Conservation (phyloP, 2,329 filamentous ascomycete genomes). For the Fusarium vanettenii region DNA sequence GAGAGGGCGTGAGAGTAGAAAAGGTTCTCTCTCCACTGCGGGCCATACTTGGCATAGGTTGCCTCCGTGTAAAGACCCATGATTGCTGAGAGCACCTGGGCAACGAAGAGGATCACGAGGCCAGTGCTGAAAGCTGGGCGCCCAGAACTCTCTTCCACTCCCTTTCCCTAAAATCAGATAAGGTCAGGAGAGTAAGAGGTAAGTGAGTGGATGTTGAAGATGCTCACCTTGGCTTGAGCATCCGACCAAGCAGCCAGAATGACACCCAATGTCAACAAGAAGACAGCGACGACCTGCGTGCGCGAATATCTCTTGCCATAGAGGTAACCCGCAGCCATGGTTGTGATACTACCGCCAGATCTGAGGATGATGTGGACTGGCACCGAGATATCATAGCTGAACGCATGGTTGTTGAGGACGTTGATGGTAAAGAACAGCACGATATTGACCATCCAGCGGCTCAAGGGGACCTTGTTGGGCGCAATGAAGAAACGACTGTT, state of each 20-base stretch:
- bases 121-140: conserved; percentile 66
- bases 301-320: conserved; percentile 87
- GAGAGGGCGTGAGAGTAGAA: conserved; percentile 90
- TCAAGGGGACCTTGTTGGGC: conserved; percentile 82
- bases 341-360: conserved; percentile 95
- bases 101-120: conserved; percentile 84
- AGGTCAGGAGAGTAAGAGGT: neutral
- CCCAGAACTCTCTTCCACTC: conserved; percentile 23
- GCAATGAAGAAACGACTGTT: conserved; percentile 78
- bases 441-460: conserved; percentile 89
- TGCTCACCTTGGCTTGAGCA: conserved; percentile 80
- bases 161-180: conserved; percentile 32
- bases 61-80: conserved; percentile 97
- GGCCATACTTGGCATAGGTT: conserved; percentile 86
- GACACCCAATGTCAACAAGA: conserved; percentile 86
- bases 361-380: conserved; percentile 96
- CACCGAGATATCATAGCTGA: conserved; percentile 95
- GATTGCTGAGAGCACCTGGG: conserved; percentile 89
- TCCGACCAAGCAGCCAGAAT: conserved; percentile 91
- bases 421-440: conserved; percentile 93
- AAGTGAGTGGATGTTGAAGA: neutral
- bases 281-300: conserved; percentile 83
- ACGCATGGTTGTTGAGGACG: conserved; percentile 96
- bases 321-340: conserved; percentile 88
- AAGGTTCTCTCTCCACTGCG: conserved; percentile 93